Conservation (phyloP, 225 moss, liverwort and hornwort genomes). For the Pseudoscleropodium purum region DNA sequence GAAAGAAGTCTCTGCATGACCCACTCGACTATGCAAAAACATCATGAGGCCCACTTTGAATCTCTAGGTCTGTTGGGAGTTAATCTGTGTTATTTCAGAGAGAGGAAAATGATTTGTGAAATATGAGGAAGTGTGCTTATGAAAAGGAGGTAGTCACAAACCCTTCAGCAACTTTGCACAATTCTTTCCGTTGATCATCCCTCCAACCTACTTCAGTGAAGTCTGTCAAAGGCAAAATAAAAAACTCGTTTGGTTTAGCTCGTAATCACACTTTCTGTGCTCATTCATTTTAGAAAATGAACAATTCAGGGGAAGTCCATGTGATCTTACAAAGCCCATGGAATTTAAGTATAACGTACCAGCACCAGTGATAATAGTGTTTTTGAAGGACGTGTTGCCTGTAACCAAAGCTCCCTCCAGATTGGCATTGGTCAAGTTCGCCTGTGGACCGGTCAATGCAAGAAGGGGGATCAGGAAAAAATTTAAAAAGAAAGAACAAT, state of each 20-base stretch:
- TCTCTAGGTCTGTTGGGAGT: neutral
- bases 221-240: constrained; percentile 30
- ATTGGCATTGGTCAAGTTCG: constrained; percentile 88
- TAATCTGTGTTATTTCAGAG: neutral
- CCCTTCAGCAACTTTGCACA: constrained; percentile 78
- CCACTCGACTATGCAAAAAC: neutral
- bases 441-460: constrained; percentile 22
- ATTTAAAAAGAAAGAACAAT: neutral
- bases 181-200: constrained; percentile 69
- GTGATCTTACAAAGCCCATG: neutral
- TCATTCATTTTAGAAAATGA: neutral
- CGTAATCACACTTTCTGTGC: neutral
- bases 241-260: neutral
- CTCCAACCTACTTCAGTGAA: constrained; percentile 97
- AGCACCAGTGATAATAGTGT: constrained; percentile 83
- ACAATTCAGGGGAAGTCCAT: neutral
- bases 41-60: neutral
- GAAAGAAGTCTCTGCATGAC: neutral
- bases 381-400: constrained; percentile 96
- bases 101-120: neutral
- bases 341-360: constrained; percentile 22
- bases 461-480: neutral
- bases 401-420: constrained; percentile 95
- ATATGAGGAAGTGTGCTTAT: neutral
- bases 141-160: constrained; percentile 18